phyloP scores from a whole-genome alignment of 495 filamentous ascomycete genomes.

The Tuber calosporum region DNA sequence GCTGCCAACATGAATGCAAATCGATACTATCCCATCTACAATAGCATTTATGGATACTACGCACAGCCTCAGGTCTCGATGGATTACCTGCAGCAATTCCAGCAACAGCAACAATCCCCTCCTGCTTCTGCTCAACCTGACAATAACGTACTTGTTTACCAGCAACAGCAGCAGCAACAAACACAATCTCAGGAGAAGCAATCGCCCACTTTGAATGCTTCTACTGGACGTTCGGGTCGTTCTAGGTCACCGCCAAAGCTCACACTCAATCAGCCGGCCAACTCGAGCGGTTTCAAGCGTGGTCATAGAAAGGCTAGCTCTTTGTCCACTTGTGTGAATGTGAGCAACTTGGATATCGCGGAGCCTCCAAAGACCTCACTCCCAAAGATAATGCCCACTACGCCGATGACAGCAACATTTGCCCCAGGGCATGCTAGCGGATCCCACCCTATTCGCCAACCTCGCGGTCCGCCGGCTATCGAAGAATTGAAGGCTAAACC shows the following conservation, averaged over 20 bases:
- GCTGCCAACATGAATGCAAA: slow-evolving; percentile 55
- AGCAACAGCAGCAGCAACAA: slow-evolving; percentile 39
- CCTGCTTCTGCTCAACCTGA: slow-evolving; percentile 10
- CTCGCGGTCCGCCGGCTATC: slow-evolving; percentile 81
- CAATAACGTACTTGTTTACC: slow-evolving; percentile 8
- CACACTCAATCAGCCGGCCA: slow-evolving; percentile 45
- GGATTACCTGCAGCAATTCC: slow-evolving; percentile 47
- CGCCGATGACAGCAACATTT: slow-evolving; percentile 79
- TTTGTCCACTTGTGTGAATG: slow-evolving; percentile 57
- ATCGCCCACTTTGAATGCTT: slow-evolving; percentile 44
- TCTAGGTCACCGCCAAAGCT: slow-evolving; percentile 50
- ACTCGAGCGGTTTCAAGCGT: slow-evolving; percentile 64
- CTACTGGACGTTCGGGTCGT: slow-evolving; percentile 38
- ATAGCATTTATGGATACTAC: slow-evolving; percentile 71
- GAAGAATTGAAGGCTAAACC: slow-evolving; percentile 88
- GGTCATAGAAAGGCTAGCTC: slow-evolving; percentile 89
- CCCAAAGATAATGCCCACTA: slow-evolving; percentile 70
- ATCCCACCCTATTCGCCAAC: slow-evolving; percentile 90
- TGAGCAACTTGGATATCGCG: slow-evolving; percentile 52
- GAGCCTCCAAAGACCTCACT: slow-evolving; percentile 56
- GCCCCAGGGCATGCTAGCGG: slow-evolving; percentile 89
- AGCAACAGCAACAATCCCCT: slow-evolving; percentile 41
- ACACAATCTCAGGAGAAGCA: slow-evolving; percentile 40
- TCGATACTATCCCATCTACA: slow-evolving; percentile 71
- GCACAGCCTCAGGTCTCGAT: slow-evolving; percentile 51